phyloP scores from a whole-genome alignment of 805 yeast genomes.

The Spathaspora hagerdaliae region DNA sequence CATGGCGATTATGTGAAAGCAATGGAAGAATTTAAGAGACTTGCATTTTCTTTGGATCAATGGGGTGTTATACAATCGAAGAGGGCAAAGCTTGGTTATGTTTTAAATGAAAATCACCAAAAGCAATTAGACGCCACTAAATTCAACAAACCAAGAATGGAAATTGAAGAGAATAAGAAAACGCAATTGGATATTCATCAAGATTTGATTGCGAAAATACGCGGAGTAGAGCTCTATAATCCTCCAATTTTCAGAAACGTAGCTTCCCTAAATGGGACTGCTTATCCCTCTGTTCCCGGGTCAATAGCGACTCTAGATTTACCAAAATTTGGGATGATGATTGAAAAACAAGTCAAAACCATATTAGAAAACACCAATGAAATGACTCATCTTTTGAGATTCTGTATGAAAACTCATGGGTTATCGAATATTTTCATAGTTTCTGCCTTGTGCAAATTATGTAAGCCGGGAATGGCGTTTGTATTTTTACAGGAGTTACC shows the following conservation, averaged over 20 bases:
- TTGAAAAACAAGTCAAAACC: slow-evolving; percentile 10
- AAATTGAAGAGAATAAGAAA: not conserved
- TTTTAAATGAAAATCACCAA: no score
- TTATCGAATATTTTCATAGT: slow-evolving; percentile 23
- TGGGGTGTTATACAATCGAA: no score
- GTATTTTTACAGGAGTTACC: no score
- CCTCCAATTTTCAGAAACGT: slow-evolving; percentile 26
- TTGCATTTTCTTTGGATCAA: not conserved
- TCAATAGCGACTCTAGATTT: slow-evolving; percentile 23
- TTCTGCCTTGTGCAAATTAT: slow-evolving; percentile 13
- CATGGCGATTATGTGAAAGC: slow-evolving; percentile 19
- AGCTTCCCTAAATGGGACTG: slow-evolving; percentile 16
- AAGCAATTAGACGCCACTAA: no score
- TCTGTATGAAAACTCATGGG: slow-evolving; percentile 22
- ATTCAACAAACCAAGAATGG: no score
- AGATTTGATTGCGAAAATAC: slow-evolving; percentile 5
- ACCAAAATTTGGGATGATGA: slow-evolving; percentile 24
- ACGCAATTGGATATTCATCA: slow-evolving; percentile 10
- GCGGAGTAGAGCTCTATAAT: slow-evolving; percentile 10
- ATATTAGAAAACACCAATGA: no score
- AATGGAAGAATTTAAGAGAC: slow-evolving; percentile 17
- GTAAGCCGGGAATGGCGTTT: not conserved
- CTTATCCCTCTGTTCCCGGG: slow-evolving; percentile 27
- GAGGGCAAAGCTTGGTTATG: no score
- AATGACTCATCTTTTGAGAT: not conserved